Evolutionary conservation across 139 green algal genomes (phyloP).

Genomic region (Coelastrella sp.): DNA sequence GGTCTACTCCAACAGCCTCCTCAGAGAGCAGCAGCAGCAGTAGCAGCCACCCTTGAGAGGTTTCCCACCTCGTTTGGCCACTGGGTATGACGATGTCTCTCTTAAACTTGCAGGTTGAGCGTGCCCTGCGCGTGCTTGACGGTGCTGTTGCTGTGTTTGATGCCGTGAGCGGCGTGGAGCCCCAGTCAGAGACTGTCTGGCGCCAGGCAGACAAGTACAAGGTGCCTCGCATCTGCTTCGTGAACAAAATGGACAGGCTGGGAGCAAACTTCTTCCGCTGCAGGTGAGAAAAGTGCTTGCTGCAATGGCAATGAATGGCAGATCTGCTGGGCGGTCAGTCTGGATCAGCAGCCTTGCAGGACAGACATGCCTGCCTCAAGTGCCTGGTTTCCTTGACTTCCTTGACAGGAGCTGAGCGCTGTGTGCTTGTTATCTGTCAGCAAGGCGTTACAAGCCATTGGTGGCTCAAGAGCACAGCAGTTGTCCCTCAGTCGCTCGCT

Average conservation of each 20-base stretch:
- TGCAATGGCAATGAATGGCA: background rate
- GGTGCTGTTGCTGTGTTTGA: constrained; percentile 97
- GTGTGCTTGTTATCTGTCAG: too few relatives aligned
- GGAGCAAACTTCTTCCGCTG: constrained; percentile 95
- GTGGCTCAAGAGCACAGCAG: too few relatives aligned
- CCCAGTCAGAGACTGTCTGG: constrained; percentile 98
- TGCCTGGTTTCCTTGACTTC: too few relatives aligned
- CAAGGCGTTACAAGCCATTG: too few relatives aligned
- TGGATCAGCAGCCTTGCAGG: too few relatives aligned
- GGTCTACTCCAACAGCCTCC: background rate
- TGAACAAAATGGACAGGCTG: constrained; percentile 99
- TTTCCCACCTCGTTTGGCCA: background rate
- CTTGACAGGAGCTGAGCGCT: too few relatives aligned
- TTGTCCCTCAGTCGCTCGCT: too few relatives aligned
- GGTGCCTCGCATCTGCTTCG: constrained; percentile 95
- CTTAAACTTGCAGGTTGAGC: constrained; percentile 87
- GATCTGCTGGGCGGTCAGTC: too few relatives aligned
- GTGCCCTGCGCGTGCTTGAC: constrained; percentile 98
- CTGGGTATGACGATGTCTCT: background rate
- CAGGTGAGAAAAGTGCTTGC: background rate
- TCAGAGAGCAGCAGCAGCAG: background rate
- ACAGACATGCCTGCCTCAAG: too few relatives aligned
- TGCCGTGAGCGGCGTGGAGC: constrained; percentile 97
- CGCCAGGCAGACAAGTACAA: constrained; percentile 99
- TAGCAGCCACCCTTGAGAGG: background rate